Base-by-base conservation (phyloP, 2,329 filamentous ascomycete species). In the Colletotrichum godetiae region DNA sequence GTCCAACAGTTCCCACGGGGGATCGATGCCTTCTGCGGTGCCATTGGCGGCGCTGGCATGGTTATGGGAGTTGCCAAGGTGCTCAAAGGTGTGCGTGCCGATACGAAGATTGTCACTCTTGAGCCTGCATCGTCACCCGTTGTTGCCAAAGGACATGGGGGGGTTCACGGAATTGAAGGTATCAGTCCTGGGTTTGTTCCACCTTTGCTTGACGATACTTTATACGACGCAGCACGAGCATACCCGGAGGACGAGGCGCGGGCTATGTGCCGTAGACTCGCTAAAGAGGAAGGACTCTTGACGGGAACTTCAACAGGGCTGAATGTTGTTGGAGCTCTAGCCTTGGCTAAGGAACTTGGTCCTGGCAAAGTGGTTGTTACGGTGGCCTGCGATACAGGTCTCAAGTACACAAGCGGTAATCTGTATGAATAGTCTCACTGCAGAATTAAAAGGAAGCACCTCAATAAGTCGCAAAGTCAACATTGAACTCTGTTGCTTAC, bases 11-110 rank as follows among this genome's bases (percentile, higher is more conserved):
- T 75, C 2, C 72, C 71, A 1, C 59, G 55, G n/a, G 67, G 75
- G 4, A 72, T 76, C 29, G 74, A 74, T 15, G 72, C 35, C 2
- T 74, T 76, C 15, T 76, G 75, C 8, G 74, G 60, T 27, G 75
- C 75, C 11, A 52, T 68, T 24, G 74, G 74, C 3, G 65, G 59
- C 1, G 75, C 75, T 12, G 74, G 74, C 12, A 75, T 76, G 72
- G 42, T 37, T 19, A 75, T 74, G 52, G 72, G 74, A 24, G 67
- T 67, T 6, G 57, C 75, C 1, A 59, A 35, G 29, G 58, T 68
- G 5, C 49, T 72, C 0, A 74, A 72, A 27, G 59, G 52, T 15
- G 42, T n/a, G 5, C 15, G 53, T 2, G 33, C 42, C 1, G 53
- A 58, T n/a, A 67, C 68, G 3, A 55, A 53, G 13, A n/a, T 74